Evolutionary conservation across 225 moss, liverwort and hornwort genomes (phyloP).

Genomic region (Neckera pumila): DNA sequence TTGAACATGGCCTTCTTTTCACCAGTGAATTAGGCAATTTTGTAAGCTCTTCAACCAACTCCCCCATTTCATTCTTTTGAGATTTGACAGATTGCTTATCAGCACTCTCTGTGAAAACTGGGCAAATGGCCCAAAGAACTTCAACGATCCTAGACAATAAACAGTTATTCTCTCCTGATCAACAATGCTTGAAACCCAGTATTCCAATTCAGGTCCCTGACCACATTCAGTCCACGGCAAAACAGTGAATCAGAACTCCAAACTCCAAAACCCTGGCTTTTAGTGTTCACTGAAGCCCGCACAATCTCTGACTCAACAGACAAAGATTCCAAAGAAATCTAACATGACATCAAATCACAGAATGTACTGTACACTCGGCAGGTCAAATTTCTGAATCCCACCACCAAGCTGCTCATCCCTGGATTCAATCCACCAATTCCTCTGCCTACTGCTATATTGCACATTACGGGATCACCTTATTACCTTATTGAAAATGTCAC

Average conservation of each 20-base stretch:
- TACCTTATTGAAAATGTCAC: not conserved
- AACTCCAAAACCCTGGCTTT: not conserved
- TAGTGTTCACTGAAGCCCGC: not conserved
- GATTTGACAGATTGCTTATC: not conserved
- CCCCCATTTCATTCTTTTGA: not conserved
- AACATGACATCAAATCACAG: not conserved
- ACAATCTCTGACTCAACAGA: not conserved
- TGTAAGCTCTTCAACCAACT: not conserved
- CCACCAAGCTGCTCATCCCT: not conserved
- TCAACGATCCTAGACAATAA: not conserved
- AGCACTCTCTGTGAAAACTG: not conserved
- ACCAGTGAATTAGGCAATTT: not conserved
- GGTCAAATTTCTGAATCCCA: not conserved
- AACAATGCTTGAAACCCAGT: not conserved
- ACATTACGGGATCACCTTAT: not conserved
- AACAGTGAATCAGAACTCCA: not conserved
- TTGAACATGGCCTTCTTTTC: not conserved
- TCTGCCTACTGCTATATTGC: not conserved
- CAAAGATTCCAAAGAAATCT: not conserved
- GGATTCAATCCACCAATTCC: not conserved
- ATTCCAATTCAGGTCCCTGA: not conserved
- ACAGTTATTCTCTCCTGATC: not conserved
- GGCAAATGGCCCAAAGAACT: not conserved
- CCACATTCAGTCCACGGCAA: not conserved
- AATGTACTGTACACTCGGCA: too few species aligned